A percentile compares a stretch with the other conserved stretches of the same genome.
These are phyloP conservation scores for Pichia californica DNA, from an alignment of 805 yeast species.

Conservation along the genomic window DNA sequence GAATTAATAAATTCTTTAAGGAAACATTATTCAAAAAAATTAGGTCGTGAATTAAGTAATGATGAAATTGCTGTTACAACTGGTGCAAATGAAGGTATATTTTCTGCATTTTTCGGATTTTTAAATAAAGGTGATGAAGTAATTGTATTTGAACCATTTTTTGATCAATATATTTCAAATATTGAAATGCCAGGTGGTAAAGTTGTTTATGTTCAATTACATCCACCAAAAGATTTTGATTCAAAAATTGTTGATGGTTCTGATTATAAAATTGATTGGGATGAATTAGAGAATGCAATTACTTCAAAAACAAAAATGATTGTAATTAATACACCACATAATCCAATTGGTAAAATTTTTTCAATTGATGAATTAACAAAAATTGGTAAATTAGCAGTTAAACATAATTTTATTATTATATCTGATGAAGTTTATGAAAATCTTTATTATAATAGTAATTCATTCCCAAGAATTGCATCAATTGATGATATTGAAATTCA, in stretches of 20 bases:
- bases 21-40: slow-evolving; percentile 62
- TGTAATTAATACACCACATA: slow-evolving; percentile 90
- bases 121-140: slow-evolving; percentile 88
- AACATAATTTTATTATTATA: slow-evolving; percentile 73
- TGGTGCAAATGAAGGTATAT: slow-evolving; percentile 96
- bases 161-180: slow-evolving; percentile 93
- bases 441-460: slow-evolving; percentile 55
- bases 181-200: slow-evolving; percentile 92
- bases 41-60: slow-evolving; percentile 49
- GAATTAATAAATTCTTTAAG: slow-evolving; percentile 64
- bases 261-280: slow-evolving; percentile 85
- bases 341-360: slow-evolving; percentile 91
- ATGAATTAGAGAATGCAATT: slow-evolving; percentile 65
- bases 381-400: slow-evolving; percentile 78
- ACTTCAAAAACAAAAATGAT: slow-evolving; percentile 75
- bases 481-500: slow-evolving; percentile 66
- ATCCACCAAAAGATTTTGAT: slow-evolving; percentile 72
- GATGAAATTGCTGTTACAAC: slow-evolving; percentile 77
- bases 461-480: slow-evolving; percentile 81
- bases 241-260: slow-evolving; percentile 61
- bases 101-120: slow-evolving; percentile 78
- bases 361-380: slow-evolving; percentile 63
- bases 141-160: slow-evolving; percentile 93
- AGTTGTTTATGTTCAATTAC: slow-evolving; percentile 78
- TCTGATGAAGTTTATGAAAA: slow-evolving; percentile 97